Base-by-base conservation (phyloP, 2,329 filamentous ascomycete genomes). In the Ilyonectria mors-panacis region DNA sequence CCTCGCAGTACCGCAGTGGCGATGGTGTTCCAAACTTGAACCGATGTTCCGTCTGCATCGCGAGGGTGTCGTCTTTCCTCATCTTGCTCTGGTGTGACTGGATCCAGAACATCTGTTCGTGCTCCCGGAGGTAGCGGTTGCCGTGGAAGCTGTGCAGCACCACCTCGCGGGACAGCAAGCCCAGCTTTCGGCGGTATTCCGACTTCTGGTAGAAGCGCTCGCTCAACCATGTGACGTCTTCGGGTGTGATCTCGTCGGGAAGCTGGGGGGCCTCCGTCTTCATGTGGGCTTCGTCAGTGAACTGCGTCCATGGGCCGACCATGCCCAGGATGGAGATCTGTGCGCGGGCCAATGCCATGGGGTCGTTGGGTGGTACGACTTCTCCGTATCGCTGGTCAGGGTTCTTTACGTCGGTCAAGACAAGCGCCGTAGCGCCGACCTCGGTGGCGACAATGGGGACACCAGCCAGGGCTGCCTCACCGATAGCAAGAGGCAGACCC, bases 91-190 rank as follows among this genome's bases (percentile, higher is more conserved):
- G 58, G 6, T 72, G 65, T 69, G 69, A 72, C 26, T 71, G 70
- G 6, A 71, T 59, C 70, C 70, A 72, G 47, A 71, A 71, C 69
- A 72, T 71, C 28, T 71, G 70, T 37, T 72, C 67, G 35, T 72
- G 70, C 13, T 72, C 70, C 6, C 70, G 60, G 0, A 72, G 57
- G 54, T 72, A 72, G 3, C 69, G 67, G 35, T 58, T 71, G 1
- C 69, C 70, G 51, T 72, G 70, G 30, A 72, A 72, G 35, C 70
- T 71, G 44, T 70, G 56, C 3, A 71, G 55, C 2, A 72, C 70
- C 6, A 65, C 66, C 21, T 71, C 48, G 1, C 69, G 69, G 5
- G 70, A 72, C 15, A 72, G 48, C 28, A 66, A 26, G 4, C 70
- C 69, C 3, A 72, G 47, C n/a, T 70, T 64, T 12, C 70, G 61